phyloP scores from a whole-genome alignment of 2,329 filamentous ascomycete species.

The Colletotrichum sp. region DNA sequence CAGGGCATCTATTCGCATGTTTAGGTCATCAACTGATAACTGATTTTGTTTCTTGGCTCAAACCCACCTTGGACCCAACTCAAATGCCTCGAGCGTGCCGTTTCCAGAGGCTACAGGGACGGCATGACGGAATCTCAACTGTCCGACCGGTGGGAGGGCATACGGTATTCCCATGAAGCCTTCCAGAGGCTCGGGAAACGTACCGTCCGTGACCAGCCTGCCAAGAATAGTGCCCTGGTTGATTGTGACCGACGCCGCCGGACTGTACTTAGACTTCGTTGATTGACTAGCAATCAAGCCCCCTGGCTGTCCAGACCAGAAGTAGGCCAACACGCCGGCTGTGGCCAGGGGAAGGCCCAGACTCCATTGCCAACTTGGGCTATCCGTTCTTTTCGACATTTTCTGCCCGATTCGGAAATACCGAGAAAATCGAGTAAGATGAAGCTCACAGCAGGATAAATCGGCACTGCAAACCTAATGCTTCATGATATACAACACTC shows the following conservation, averaged over 20 bases:
- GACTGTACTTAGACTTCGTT: not conserved
- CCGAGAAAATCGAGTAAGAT: not conserved
- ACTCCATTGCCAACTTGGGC: not conserved
- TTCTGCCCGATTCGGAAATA: not conserved
- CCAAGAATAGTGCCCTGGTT: constrained; percentile 34
- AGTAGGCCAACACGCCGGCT: not conserved
- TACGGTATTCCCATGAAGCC: constrained; percentile 53
- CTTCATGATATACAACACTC: not conserved
- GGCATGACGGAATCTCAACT: constrained; percentile 45
- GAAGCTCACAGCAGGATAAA: not conserved
- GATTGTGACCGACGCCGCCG: constrained; percentile 26
- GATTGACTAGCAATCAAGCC: not conserved
- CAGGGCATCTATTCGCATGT: constrained; percentile 27
- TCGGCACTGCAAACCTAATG: not conserved
- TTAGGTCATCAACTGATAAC: not conserved
- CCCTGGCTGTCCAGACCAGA: not conserved
- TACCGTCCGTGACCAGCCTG: constrained; percentile 31
- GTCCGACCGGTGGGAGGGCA: constrained; percentile 45
- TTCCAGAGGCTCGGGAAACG: constrained; percentile 34
- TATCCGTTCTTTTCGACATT: not conserved
- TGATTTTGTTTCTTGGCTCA: not conserved
- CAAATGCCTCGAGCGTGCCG: constrained; percentile 27
- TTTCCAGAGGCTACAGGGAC: constrained; percentile 30
- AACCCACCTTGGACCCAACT: constrained; percentile 23
- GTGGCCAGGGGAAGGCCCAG: not conserved